Base-by-base conservation (phyloP, 345 rosid genomes). In the Conringia planisiliqua region DNA sequence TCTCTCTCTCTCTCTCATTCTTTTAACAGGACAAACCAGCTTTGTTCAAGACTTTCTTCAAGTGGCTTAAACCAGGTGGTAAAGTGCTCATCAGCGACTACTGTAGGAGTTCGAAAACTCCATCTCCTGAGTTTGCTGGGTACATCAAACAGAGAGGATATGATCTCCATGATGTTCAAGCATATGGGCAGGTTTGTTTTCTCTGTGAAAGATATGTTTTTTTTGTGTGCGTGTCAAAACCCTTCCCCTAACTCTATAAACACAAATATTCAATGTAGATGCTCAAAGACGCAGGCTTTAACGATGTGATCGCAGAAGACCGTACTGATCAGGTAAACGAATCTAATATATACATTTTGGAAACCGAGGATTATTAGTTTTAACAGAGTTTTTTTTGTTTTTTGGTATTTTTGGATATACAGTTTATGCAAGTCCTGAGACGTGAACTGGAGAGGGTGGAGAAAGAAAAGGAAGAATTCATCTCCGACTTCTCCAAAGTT, bases 21-120 rank as follows among this genome's bases (percentile, higher is more conserved):
- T 36, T 12, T 1, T 2, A 64, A 10, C 89, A 90, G 99, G 96
- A 92, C 83, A 96, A 96, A 76, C 97, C 93, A 47, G 87, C 95
- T 48, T 62, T 96, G 40, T 96, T 96, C 79, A 87, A 83, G 79
- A 88, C 90, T 60, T 96, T 96, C 84, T 89, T 76, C 82, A 92
- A 88, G 84, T 96, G 99, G 97, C 79, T 92, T 86, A 96, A 90
- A 81, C 93, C 95, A 1, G 96, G 99, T 29, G 99, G 99, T 16
- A 90, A 78, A 83, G 89, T 96, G 79, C 98, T 96, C 13, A 90
- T 92, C 54, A 92, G 88, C 60, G 97, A 92, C 76, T 96, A 96
- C 83, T 92, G 99, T 84, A 89, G 65, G 66, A 83, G 83, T 57
- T 73, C 91, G 13, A 88, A 92, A 81, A 79, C 87, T 39, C 88